These are phyloP conservation scores for Oryza glumipatula DNA, from an alignment of 176 grass and related monocot genomes.

Conservation along the genomic window DNA sequence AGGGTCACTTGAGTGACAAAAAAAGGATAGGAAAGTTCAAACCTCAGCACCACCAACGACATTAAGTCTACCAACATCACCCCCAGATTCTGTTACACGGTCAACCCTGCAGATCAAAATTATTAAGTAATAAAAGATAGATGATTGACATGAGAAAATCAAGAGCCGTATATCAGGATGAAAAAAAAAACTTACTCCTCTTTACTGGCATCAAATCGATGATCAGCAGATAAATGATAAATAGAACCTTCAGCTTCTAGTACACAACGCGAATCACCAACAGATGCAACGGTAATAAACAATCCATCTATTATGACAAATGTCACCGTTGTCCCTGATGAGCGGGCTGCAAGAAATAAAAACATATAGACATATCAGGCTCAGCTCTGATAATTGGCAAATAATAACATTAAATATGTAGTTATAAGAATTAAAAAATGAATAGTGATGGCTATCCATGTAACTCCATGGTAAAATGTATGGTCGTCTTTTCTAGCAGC, in stretches of 20 bases:
- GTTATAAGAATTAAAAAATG: not conserved
- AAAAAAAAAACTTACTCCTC: constrained; percentile 72
- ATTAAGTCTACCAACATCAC: constrained; percentile 91
- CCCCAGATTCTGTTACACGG: constrained; percentile 86
- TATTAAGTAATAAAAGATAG: constrained; percentile 41
- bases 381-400: not conserved
- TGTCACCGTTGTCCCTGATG: constrained; percentile 91
- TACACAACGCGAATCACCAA: constrained; percentile 90
- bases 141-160: constrained; percentile 26
- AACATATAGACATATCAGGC: constrained; percentile 6
- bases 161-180: not conserved
- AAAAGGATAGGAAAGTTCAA: constrained; percentile 20
- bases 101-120: constrained; percentile 68
- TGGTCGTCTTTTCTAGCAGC: not conserved
- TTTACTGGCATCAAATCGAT: constrained; percentile 83
- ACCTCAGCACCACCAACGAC: constrained; percentile 86
- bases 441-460: not conserved
- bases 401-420: constrained; percentile 10
- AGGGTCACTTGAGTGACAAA: constrained; percentile 26
- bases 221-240: constrained; percentile 86
- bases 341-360: constrained; percentile 59
- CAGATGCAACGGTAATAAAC: constrained; percentile 81
- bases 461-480: constrained; percentile 8
- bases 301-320: constrained; percentile 94
- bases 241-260: constrained; percentile 89